Evolutionary conservation across 805 yeast species (phyloP), one percentile per base, ranked within the genome.

Genomic region (Vanderwaltozyma tropicalis): DNA sequence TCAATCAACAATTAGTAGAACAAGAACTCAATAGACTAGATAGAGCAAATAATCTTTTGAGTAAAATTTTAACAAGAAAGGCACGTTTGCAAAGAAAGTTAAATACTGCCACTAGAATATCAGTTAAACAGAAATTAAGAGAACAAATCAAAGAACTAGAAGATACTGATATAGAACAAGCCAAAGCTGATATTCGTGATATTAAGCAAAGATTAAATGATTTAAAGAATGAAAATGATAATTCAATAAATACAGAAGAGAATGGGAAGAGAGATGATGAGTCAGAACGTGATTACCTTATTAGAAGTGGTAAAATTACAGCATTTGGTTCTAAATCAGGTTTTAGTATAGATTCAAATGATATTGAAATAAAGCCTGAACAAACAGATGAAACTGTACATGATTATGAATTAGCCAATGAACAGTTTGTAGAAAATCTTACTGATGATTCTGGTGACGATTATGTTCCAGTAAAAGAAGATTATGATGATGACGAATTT

Each of bases 301-400:
- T 92, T 0, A 69, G 98, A 45, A 88, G 89, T 0, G 98, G 98
- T 21, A 78, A 86, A 55, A 75, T 87, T 39, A 92, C 98, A 0
- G 97, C 97, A 0, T 92, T 92, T 65, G 94, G 96, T 10, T 73
- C 74, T 22, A 62, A 74, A 16, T 67, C 69, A 29, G 78, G 75
- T 2, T 81, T 85, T 47, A 68, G 38, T 5, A 10, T 52, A 8
- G 55, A 48, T 2, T 24, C 17, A 17, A 36, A 37, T 3, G 24
- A 18, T 20, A 13, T 13, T 2, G 9, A 46, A 11, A 48, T 53
- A 4, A 69, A 63, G 2, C 63, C 55, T 13, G 61, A 55, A 12
- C 59, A 50, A 1, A 26, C 7, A 16, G 18, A 14, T 15, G 28
- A 20, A 21, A 7, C 14, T 8, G 18, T 19, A 6, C 14, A 39